Percentiles rank a stretch among this genome's conserved stretches.
Conservation (phyloP, 345 rosid species). For the Cochlearia excelsa region DNA sequence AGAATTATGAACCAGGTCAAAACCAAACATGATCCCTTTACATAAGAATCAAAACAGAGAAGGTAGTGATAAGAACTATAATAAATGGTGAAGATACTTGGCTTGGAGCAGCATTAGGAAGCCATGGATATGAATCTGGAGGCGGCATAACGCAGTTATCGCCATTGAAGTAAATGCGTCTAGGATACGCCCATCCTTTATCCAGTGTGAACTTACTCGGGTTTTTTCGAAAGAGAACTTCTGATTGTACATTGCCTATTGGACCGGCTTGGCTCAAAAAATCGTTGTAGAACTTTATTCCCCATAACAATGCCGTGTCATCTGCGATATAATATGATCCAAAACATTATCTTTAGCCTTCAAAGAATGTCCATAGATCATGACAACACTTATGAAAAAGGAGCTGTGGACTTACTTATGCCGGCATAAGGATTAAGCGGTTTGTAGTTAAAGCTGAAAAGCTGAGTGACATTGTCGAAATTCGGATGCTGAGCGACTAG, state of each 20-base stretch:
- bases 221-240: constrained; percentile 76
- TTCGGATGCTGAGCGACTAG: constrained; percentile 82
- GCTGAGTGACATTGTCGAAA: constrained; percentile 65
- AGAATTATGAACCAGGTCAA: no score
- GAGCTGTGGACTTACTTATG: constrained; percentile 56
- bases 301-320: constrained; percentile 85
- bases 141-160: constrained; percentile 55
- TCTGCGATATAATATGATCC: constrained; percentile 39
- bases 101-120: constrained; percentile 57
- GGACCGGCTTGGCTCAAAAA: constrained; percentile 70
- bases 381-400: neutral
- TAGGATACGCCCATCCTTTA: constrained; percentile 93
- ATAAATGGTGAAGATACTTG: constrained; percentile 27
- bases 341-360: neutral
- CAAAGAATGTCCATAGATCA: neutral
- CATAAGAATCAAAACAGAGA: constrained; percentile 45
- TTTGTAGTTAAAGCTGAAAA: constrained; percentile 70
- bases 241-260: constrained; percentile 79
- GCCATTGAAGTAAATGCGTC: constrained; percentile 60
- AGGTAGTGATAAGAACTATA: constrained; percentile 29
- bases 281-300: constrained; percentile 29
- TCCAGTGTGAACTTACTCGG: constrained; percentile 57
- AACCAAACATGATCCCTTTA: constrained; percentile 9
- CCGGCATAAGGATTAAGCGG: constrained; percentile 53
- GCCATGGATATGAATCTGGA: constrained; percentile 78